Evolutionary conservation across 2,329 filamentous ascomycete genomes (phyloP), one percentile per base, ranked within the genome.

Genomic region (Botrytis cinerea): DNA sequence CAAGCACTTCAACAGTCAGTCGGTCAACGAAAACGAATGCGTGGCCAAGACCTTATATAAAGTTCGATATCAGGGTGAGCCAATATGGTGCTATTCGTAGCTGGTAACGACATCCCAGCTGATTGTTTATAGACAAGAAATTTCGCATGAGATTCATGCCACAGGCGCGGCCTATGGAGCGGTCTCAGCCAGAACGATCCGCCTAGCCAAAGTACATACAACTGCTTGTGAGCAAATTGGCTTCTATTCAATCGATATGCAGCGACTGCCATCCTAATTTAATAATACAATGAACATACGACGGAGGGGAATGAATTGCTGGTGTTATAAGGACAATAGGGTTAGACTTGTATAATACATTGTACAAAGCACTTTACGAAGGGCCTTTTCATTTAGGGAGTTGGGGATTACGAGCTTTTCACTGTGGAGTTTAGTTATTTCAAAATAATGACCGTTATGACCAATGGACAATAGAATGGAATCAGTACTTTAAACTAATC

Each of bases 1-100:
- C 76, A 95, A 94, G 81, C 92, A 96, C 82, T 96, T 96, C 84
- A 96, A 96, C 80, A 90, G 89, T 48, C 86, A 93, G 76, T 92
- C 91, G 25, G 89, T 95, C 59, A 91, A 90, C 76, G 93, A 97
- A 84, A 94, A 91, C 80, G 93, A 96, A 78, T 91, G 94, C 76
- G 92, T 96, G 73, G 92, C 95, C 73, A 92, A 81, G 54, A 81
- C 81, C 67, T 70, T 82, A 67, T 82, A 82, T 73, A 82, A 82
- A 71, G 80, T 81, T 35, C 80, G 79, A 54, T 80, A 78, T 76
- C 81, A 82, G 76, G 80, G 81, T 81, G 71, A 70, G 75, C 73
- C 22, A 18, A 71, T 16, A 54, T 18, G 32, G 48, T 35, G 14
- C 12, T 64, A 16, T 35, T 14, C 32, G 25, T 61, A 28, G 14